A percentile compares a stretch with the other conserved stretches of the same genome.
Conservation (phyloP, 805 yeast species). For the Candida endomychidarum region DNA sequence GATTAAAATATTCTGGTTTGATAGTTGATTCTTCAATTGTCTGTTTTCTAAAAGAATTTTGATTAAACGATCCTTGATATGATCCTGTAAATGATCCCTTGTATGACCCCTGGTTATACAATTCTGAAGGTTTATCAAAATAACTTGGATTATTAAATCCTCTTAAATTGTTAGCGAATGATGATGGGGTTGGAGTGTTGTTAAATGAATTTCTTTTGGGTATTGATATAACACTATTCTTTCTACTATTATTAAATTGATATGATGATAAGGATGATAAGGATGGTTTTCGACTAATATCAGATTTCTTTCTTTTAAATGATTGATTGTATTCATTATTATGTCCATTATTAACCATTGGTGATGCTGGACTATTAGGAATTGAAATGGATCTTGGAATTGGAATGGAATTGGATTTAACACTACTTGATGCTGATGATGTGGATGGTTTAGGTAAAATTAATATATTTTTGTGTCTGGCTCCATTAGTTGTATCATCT, state of each 20-base stretch:
- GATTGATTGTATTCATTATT: slow-evolving; percentile 25
- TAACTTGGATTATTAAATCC: slow-evolving; percentile 24
- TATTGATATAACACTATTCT: slow-evolving; percentile 12
- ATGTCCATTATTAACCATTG: slow-evolving; percentile 11
- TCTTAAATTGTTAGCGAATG: slow-evolving; percentile 22
- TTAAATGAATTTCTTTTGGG: slow-evolving; percentile 17
- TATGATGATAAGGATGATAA: slow-evolving; percentile 13
- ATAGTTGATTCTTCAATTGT: slow-evolving; percentile 11
- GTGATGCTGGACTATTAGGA: slow-evolving; percentile 24
- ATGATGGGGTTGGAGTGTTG: slow-evolving; percentile 7
- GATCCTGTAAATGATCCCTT: background rate
- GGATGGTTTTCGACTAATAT: slow-evolving; percentile 19
- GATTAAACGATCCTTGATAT: background rate
- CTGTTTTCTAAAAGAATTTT: slow-evolving; percentile 9
- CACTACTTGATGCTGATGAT: slow-evolving; percentile 16
- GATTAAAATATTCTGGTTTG: slow-evolving; percentile 12
- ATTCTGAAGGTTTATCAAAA: slow-evolving; percentile 18
- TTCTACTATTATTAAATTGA: slow-evolving; percentile 13
- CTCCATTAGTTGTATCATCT: slow-evolving; percentile 12
- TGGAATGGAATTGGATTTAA: slow-evolving; percentile 28
- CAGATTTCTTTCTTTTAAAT: slow-evolving; percentile 45
- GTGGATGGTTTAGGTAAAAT: slow-evolving; percentile 40
- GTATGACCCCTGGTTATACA: background rate
- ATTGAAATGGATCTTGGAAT: slow-evolving; percentile 21
- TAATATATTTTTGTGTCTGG: slow-evolving; percentile 37